Evolutionary conservation across 106 monocot genomes (phyloP).

Genomic region (Apostasia ramifera): DNA sequence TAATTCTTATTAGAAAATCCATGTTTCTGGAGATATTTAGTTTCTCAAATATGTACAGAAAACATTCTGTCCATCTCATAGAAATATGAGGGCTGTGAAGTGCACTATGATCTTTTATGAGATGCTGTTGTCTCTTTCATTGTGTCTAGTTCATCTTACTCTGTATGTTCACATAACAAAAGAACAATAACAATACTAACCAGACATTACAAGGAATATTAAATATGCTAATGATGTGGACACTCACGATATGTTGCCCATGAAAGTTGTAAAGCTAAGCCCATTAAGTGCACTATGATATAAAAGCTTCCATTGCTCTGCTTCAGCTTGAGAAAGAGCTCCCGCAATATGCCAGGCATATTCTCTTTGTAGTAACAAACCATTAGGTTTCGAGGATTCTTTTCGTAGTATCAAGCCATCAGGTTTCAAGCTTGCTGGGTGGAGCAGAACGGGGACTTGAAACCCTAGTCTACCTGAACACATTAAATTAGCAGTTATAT

Average conservation of each 20-base stretch:
- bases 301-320: slow-evolving; percentile 83
- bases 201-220: neutral
- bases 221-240: neutral
- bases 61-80: too few relatives aligned
- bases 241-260: slow-evolving; percentile 79
- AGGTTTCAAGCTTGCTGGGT: slow-evolving; percentile 43
- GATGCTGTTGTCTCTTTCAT: too few relatives aligned
- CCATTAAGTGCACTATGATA: slow-evolving; percentile 83
- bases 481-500: neutral
- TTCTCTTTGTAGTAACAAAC: slow-evolving; percentile 58
- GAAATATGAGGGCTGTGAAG: too few relatives aligned
- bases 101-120: too few relatives aligned
- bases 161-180: neutral
- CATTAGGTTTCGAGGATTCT: slow-evolving; percentile 25
- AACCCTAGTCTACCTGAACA: slow-evolving; percentile 57
- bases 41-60: too few relatives aligned
- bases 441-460: slow-evolving; percentile 56
- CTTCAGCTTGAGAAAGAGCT: slow-evolving; percentile 53
- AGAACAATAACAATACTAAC: neutral
- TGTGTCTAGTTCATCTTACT: too few relatives aligned
- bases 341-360: slow-evolving; percentile 97
- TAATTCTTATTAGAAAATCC: too few relatives aligned
- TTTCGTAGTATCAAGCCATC: slow-evolving; percentile 48
- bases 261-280: slow-evolving; percentile 90
- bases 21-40: too few relatives aligned